Percentiles rank a stretch among this genome's conserved stretches.
Conservation (phyloP, 2,329 filamentous ascomycete species). For the Ophiocordyceps polyrhachis-furcata region DNA sequence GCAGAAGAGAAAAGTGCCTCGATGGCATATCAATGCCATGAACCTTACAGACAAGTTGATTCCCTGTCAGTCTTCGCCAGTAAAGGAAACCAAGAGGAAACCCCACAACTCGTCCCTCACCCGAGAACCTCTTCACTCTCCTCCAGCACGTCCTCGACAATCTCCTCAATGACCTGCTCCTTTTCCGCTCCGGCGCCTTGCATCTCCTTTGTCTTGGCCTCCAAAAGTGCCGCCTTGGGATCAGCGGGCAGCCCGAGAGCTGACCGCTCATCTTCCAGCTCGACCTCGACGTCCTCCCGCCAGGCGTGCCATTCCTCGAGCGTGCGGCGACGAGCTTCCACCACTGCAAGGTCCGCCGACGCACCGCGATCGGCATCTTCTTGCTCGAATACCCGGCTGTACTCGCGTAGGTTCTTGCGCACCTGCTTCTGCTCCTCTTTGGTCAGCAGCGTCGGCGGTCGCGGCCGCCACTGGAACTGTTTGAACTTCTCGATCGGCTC, state of each 20-base stretch:
- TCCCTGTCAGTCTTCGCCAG: neutral
- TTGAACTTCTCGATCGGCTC: constrained; percentile 94
- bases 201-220: constrained; percentile 32
- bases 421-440: constrained; percentile 97
- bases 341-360: constrained; percentile 81
- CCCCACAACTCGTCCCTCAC: constrained; percentile 4
- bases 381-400: constrained; percentile 86
- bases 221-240: constrained; percentile 41
- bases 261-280: constrained; percentile 53
- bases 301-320: constrained; percentile 82
- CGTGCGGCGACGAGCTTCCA: constrained; percentile 65
- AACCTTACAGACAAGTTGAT: neutral
- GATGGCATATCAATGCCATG: neutral
- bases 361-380: constrained; percentile 87
- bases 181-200: constrained; percentile 40
- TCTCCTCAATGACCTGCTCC: constrained; percentile 72
- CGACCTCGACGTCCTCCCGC: constrained; percentile 53
- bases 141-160: constrained; percentile 65
- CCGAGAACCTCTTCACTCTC: constrained; percentile 63
- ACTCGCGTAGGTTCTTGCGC: constrained; percentile 96
- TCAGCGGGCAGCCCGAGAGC: constrained; percentile 47
- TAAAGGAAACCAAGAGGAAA: neutral
- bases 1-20: neutral
- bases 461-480: constrained; percentile 87
- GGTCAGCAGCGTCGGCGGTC: constrained; percentile 73